Conservation (phyloP, 306 rosid genomes). For the Cucurbita pepo region DNA sequence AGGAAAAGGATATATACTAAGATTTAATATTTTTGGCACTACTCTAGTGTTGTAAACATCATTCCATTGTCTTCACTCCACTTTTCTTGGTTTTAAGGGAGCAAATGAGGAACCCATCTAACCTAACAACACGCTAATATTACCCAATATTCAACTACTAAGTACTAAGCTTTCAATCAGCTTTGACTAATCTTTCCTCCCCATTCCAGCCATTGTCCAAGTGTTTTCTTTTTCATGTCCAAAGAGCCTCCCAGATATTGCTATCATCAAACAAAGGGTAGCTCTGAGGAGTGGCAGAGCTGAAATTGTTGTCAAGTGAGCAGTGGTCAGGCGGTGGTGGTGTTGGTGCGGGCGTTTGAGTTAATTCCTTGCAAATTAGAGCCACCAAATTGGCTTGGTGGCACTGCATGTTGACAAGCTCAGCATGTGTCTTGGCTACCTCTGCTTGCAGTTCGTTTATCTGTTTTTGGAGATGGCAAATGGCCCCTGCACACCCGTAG, state of each 20-base stretch:
- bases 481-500: constrained; percentile 17
- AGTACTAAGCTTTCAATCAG: background rate
- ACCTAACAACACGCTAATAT: background rate
- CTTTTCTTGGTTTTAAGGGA: constrained; percentile 1
- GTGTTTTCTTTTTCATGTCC: background rate
- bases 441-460: constrained; percentile 14
- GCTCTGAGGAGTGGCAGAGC: background rate
- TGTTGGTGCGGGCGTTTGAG: background rate
- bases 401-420: constrained; percentile 13
- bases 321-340: background rate
- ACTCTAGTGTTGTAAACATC: background rate
- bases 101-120: background rate
- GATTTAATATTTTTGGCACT: background rate
- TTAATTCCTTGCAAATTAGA: constrained; percentile 5
- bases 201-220: background rate
- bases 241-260: constrained; percentile 4
- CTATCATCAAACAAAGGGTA: background rate
- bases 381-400: constrained; percentile 8
- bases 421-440: constrained; percentile 14
- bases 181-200: background rate
- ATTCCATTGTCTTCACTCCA: background rate
- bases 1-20: background rate
- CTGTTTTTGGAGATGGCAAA: constrained; percentile 15
- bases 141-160: background rate
- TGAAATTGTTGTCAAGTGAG: background rate